Evolutionary conservation across 169 alveolate species (phyloP).

Genomic region (Neospora caninum): DNA sequence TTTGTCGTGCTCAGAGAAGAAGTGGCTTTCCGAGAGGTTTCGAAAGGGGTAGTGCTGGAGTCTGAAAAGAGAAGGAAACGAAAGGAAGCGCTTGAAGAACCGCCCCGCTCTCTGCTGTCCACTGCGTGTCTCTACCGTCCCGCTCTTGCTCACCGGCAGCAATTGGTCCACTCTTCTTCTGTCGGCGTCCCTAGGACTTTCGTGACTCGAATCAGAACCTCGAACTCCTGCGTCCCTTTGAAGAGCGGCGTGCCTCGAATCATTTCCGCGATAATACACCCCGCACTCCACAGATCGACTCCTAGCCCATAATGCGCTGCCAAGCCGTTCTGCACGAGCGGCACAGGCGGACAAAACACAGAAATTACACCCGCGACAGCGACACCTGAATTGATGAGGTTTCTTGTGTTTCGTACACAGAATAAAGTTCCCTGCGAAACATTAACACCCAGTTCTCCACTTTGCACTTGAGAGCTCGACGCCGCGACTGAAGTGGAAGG

Average conservation of each 20-base stretch:
- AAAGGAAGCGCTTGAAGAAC: neutral
- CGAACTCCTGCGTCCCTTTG: constrained; percentile 88
- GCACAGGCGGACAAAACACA: too few relatives aligned
- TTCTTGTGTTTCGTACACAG: too few relatives aligned
- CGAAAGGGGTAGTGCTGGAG: constrained; percentile 67
- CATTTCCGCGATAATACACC: constrained; percentile 89
- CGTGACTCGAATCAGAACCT: constrained; percentile 80
- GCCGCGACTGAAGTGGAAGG: too few relatives aligned
- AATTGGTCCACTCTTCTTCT: constrained; percentile 85
- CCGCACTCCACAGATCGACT: constrained; percentile 90
- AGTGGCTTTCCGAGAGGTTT: constrained; percentile 63
- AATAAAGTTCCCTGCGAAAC: too few relatives aligned
- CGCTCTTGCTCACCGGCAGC: constrained; percentile 71
- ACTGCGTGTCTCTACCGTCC: too few relatives aligned
- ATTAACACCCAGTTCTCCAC: too few relatives aligned
- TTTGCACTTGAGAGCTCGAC: too few relatives aligned
- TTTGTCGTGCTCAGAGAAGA: constrained; percentile 64
- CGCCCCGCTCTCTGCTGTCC: neutral
- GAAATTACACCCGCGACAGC: too few relatives aligned
- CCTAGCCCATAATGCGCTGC: constrained; percentile 81
- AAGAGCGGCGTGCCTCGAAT: constrained; percentile 87
- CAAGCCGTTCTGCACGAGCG: constrained; percentile 49
- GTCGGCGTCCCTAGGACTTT: constrained; percentile 87
- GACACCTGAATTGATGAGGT: too few relatives aligned
- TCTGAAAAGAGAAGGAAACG: constrained; percentile 28